Percentiles rank a stretch among this genome's conserved stretches.
These are phyloP conservation scores for Fusarium marasasianum DNA, from an alignment of 2,329 filamentous ascomycete genomes.

Conservation along the genomic window DNA sequence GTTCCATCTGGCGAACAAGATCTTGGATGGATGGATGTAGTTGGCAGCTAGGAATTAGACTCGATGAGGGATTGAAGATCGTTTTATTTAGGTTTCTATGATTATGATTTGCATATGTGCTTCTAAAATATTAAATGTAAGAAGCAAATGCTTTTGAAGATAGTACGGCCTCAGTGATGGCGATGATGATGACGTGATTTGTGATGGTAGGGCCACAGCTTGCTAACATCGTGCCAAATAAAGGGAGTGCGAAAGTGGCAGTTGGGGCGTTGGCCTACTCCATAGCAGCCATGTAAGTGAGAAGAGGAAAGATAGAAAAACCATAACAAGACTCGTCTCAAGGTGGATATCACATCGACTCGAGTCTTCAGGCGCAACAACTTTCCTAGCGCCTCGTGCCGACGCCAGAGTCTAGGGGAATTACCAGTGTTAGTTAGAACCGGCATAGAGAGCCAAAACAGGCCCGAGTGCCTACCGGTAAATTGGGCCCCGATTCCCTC, in stretches of 20 bases:
- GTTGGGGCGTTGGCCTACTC: constrained; percentile 67
- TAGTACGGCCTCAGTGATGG: constrained; percentile 59
- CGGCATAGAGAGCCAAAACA: not conserved
- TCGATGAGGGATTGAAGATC: not conserved
- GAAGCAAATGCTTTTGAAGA: not conserved
- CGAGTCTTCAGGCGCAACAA: not conserved
- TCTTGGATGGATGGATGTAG: not conserved
- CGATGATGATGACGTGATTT: constrained; percentile 92
- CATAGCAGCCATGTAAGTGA: not conserved
- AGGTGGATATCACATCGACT: not conserved
- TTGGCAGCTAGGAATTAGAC: not conserved
- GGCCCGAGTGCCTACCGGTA: not conserved
- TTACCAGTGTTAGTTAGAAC: not conserved
- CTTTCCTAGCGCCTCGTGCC: not conserved
- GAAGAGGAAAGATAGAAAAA: not conserved
- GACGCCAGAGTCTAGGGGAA: not conserved
- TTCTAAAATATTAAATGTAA: not conserved
- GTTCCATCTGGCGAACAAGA: not conserved
- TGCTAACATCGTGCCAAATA: constrained; percentile 96
- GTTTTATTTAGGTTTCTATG: not conserved
- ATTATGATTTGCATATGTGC: not conserved
- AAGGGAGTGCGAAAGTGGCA: constrained; percentile 94
- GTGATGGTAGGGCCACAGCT: constrained; percentile 92
- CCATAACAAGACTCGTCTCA: not conserved
- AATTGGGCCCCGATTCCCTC: not conserved